phyloP scores from a whole-genome alignment of 2,329 filamentous ascomycete genomes.

The Bipolaris bicolor region DNA sequence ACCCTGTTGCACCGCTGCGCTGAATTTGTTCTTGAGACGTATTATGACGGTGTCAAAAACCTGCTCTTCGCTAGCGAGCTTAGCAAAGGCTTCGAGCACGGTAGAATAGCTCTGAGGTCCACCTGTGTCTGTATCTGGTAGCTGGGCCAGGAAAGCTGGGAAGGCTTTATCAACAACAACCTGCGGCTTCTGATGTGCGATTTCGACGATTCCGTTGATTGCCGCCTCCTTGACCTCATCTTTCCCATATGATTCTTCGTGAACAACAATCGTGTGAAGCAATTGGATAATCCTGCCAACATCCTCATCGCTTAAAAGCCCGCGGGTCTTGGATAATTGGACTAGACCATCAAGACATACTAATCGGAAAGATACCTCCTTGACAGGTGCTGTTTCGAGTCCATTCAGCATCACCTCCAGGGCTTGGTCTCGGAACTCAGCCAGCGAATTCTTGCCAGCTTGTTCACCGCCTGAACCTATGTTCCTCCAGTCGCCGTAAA shows the following conservation, averaged over 20 bases:
- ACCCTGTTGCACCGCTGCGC: conserved; percentile 60
- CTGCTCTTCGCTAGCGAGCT: conserved; percentile 66
- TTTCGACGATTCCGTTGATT: conserved; percentile 63
- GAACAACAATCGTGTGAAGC: conserved; percentile 65
- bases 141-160: conserved; percentile 68
- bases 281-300: conserved; percentile 62
- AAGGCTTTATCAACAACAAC: conserved; percentile 69
- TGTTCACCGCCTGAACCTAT: conserved; percentile 47
- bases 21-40: conserved; percentile 67
- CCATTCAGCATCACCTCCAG: conserved; percentile 52
- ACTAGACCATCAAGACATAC: conserved; percentile 54
- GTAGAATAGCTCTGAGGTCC: conserved; percentile 56
- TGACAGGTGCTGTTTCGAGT: conserved; percentile 52
- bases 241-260: conserved; percentile 62
- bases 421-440: conserved; percentile 50
- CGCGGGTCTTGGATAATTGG: conserved; percentile 51
- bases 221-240: conserved; percentile 65
- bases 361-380: conserved; percentile 58
- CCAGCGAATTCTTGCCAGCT: conserved; percentile 46
- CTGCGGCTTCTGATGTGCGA: conserved; percentile 67
- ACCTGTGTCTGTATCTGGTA: conserved; percentile 64
- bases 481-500: conserved; percentile 63
- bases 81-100: conserved; percentile 68
- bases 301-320: conserved; percentile 52
- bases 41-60: conserved; percentile 69